phyloP scores from a whole-genome alignment of 352 stramenopile genomes.

The Pythium vanterpoolii region DNA sequence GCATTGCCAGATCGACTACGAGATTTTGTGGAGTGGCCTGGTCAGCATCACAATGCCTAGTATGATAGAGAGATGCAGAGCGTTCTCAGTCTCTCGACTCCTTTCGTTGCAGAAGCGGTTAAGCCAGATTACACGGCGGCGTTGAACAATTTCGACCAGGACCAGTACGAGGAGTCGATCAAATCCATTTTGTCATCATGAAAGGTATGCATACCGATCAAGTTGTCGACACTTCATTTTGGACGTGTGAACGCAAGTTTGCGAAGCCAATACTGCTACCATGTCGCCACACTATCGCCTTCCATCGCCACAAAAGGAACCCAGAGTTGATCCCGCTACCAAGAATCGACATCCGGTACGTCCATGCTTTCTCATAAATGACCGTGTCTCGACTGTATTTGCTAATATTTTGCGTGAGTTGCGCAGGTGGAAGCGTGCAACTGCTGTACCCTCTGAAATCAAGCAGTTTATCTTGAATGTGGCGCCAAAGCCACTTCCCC shows the following conservation, averaged over 20 bases:
- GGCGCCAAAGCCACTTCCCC: background rate
- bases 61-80: slow-evolving; percentile 25
- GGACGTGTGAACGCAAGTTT: background rate
- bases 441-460: background rate
- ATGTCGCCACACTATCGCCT: slow-evolving; percentile 2
- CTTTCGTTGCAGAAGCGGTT: slow-evolving; percentile 22
- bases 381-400: background rate
- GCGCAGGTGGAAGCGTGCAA: background rate
- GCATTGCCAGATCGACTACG: slow-evolving; percentile 3
- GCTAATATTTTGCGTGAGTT: background rate
- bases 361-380: background rate
- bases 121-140: slow-evolving; percentile 13
- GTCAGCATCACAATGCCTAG: slow-evolving; percentile 2
- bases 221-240: background rate
- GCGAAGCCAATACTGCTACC: background rate
- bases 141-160: slow-evolving; percentile 2
- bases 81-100: slow-evolving; percentile 19
- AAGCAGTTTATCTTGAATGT: background rate
- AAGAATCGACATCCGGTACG: background rate
- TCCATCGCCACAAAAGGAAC: background rate
- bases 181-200: background rate
- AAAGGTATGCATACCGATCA: background rate
- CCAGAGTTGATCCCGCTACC: background rate
- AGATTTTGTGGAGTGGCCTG: background rate
- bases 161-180: too few relatives aligned